Conservation (phyloP, 495 filamentous ascomycete genomes). For the Aspergillus wentii region DNA sequence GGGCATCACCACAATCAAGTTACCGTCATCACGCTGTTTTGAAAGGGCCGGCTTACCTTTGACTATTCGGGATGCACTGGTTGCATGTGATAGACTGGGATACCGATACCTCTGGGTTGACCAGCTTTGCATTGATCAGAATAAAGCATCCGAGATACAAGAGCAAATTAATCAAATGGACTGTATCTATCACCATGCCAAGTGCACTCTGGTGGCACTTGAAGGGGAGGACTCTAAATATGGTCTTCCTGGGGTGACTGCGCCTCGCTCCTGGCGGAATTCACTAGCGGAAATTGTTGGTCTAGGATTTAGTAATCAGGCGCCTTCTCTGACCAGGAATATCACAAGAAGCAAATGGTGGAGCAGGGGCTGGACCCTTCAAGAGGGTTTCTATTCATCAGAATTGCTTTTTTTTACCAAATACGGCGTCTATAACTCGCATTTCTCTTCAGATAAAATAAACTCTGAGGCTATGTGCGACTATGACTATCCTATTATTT, state of each 20-base stretch:
- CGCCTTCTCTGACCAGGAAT: neutral
- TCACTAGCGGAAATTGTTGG: neutral
- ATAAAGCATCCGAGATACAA: constrained; percentile 1
- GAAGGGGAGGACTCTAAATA: neutral
- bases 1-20: neutral
- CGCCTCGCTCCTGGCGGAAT: neutral
- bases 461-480: neutral
- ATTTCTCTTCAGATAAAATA: neutral
- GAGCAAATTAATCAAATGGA: constrained; percentile 6
- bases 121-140: constrained; percentile 17
- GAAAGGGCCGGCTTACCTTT: constrained; percentile 4
- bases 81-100: constrained; percentile 8
- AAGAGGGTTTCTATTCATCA: neutral
- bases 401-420: neutral
- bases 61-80: constrained; percentile 22
- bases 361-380: constrained; percentile 2
- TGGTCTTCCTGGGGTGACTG: constrained; percentile 2
- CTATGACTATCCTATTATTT: neutral
- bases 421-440: neutral
- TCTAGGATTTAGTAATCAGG: neutral
- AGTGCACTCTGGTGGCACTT: neutral
- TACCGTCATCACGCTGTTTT: neutral
- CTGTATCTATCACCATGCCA: constrained; percentile 4
- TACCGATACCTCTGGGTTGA: constrained; percentile 25
- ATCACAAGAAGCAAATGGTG: neutral